phyloP scores from a whole-genome alignment of 192 early-diverging fungal species.

The Backusella tarrabulga region DNA sequence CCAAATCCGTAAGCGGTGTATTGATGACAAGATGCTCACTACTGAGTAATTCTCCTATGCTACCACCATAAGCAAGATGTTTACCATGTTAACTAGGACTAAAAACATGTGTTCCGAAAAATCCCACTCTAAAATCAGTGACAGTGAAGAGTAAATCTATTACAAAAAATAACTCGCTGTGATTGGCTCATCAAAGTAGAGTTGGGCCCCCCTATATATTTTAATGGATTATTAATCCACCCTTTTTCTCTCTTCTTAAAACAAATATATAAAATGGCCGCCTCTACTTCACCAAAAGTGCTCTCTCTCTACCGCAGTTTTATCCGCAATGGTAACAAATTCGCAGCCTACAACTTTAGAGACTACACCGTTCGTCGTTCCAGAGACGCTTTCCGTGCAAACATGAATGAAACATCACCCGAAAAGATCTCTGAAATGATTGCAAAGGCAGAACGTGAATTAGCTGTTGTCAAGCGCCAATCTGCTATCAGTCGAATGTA shows the following conservation, averaged over 20 bases:
- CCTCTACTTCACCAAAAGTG: slow-evolving; percentile 53
- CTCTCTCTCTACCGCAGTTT: slow-evolving; percentile 76
- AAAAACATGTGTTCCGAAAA: neutral
- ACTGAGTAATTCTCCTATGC: neutral
- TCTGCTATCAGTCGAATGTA: slow-evolving; percentile 75
- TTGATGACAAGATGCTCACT: neutral
- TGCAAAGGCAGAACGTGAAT: slow-evolving; percentile 61
- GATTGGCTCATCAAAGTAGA: neutral
- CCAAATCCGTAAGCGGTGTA: too few species aligned
- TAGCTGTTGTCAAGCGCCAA: slow-evolving; percentile 76
- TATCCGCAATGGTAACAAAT: slow-evolving; percentile 70
- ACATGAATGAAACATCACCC: slow-evolving; percentile 55
- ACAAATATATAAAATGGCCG: slow-evolving; percentile 16
- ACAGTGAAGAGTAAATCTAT: neutral
- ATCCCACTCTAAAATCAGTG: neutral
- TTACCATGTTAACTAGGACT: neutral
- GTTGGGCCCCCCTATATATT: neutral
- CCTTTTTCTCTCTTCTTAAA: slow-evolving; percentile 2
- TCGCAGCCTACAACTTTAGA: slow-evolving; percentile 86
- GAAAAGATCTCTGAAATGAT: slow-evolving; percentile 51
- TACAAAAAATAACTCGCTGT: neutral
- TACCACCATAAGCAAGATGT: neutral
- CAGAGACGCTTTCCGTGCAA: slow-evolving; percentile 74
- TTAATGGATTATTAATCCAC: slow-evolving; percentile 8
- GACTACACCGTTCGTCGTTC: slow-evolving; percentile 81